Evolutionary conservation across 2,329 filamentous ascomycete species (phyloP), one percentile per base, ranked within the genome.

Genomic region (Fusarium fracticaudum): DNA sequence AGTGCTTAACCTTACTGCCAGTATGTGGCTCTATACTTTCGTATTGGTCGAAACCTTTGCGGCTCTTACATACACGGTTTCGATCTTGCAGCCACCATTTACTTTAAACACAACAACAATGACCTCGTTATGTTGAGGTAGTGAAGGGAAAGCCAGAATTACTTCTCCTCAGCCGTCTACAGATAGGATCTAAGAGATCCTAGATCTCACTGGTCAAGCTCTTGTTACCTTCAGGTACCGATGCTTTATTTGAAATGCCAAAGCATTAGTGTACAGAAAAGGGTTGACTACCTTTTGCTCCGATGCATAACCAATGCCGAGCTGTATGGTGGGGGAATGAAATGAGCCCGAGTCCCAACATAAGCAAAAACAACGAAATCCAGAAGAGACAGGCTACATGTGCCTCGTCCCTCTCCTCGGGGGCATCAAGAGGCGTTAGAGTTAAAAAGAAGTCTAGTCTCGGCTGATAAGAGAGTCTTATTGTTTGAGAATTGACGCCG

Each of bases 181-280:
- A 24, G 31, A 11, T 24, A 8, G 14, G 15, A 24, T 35, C 8
- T 35, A 15, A 35, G 33, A 35, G 14, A 35, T 15, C 15, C 33
- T 15, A 35, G 14, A 15, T 35, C 14, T 35, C 14, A 35, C 1
- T 1, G 6, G 33, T 24, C 22, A 51, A 7, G 3, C 12, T 24
- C 22, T 35, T 5, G 2, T 14, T 24, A 11, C 22, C 2, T 50
- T 20, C 9, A 35, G 31, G 17, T 24, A 10, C 31, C 8, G 8
- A 12, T 5, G 3, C 12, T 24, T 14, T 7, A 24, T 51, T 10
- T 7, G 4, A 14, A 51, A 7, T 1, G 3, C 1, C 17, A 14
- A 14, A 6, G 4, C 11, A 8, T 18, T 14, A 10, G 15, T 20
- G 6, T 24, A 4, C 17, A 11, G 10, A 24, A 11, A 17, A 17